Evolutionary conservation across 345 rosid genomes (phyloP).

Genomic region (Viola odorata): DNA sequence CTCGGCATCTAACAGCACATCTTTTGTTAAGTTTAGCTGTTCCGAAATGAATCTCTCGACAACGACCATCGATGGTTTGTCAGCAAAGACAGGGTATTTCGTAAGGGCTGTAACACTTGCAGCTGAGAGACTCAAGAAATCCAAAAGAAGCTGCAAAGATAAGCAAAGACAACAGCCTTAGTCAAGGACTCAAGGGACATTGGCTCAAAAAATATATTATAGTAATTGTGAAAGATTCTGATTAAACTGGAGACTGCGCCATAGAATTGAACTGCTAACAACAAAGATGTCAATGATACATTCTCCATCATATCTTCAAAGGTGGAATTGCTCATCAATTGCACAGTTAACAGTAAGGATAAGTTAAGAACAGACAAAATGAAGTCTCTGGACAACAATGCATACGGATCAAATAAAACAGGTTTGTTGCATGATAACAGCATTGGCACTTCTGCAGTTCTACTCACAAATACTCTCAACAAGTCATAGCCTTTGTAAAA

Average conservation of each 20-base stretch:
- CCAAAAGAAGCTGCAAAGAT: constrained; percentile 71
- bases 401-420: too few relatives aligned
- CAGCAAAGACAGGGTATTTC: constrained; percentile 29
- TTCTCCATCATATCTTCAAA: too few relatives aligned
- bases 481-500: too few relatives aligned
- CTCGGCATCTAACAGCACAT: constrained; percentile 46
- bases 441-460: too few relatives aligned
- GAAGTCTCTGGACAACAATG: too few relatives aligned
- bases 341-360: too few relatives aligned
- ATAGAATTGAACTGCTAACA: too few relatives aligned
- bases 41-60: constrained; percentile 54
- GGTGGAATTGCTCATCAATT: too few relatives aligned
- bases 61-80: constrained; percentile 29
- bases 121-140: constrained; percentile 52
- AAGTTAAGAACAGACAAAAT: too few relatives aligned
- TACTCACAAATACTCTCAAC: too few relatives aligned
- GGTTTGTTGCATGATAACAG: too few relatives aligned
- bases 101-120: constrained; percentile 46
- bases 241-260: background rate
- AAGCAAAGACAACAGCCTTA: background rate
- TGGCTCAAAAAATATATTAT: background rate
- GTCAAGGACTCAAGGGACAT: background rate
- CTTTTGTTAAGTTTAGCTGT: constrained; percentile 56
- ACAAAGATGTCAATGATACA: too few relatives aligned
- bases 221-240: background rate